A percentile compares a stretch with the other conserved stretches of the same genome.
phyloP scores from a whole-genome alignment of 208 protist genomes.

The Trypanosomatidae sp. region DNA sequence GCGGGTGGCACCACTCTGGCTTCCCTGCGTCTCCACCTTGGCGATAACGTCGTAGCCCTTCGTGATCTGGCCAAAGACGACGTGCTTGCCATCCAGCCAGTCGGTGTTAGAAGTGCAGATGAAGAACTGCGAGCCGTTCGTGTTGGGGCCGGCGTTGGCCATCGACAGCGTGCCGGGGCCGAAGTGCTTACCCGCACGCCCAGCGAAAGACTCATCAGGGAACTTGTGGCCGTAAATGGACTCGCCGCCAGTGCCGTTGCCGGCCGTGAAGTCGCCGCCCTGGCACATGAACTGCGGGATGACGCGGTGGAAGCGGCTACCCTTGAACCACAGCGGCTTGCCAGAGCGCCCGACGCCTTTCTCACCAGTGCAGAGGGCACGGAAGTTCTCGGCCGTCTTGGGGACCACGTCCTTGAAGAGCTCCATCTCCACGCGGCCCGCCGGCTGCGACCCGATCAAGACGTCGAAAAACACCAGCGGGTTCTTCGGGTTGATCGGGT shows the following conservation, averaged over 20 bases:
- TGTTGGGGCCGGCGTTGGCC: constrained; percentile 94
- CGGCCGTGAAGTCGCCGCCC: constrained; percentile 95
- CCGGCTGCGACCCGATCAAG: constrained; percentile 75
- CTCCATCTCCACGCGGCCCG: constrained; percentile 92
- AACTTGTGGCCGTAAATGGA: constrained; percentile 94
- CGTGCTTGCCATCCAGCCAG: constrained; percentile 94
- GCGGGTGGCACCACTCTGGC: constrained; percentile 65
- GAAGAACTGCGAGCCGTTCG: constrained; percentile 94
- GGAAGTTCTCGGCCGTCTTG: constrained; percentile 96
- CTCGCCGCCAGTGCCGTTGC: constrained; percentile 92
- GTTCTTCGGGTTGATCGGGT: constrained; percentile 79
- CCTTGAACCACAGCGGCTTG: constrained; percentile 96
- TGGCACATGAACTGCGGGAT: constrained; percentile 96
- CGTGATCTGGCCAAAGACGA: constrained; percentile 94
- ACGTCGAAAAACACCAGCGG: constrained; percentile 94
- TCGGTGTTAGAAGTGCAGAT: constrained; percentile 81
- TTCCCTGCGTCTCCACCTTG: constrained; percentile 75
- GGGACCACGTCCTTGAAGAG: constrained; percentile 90
- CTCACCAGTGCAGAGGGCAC: constrained; percentile 92
- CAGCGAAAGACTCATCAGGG: constrained; percentile 93
- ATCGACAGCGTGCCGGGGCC: constrained; percentile 85
- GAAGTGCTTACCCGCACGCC: constrained; percentile 72
- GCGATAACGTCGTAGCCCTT: constrained; percentile 86
- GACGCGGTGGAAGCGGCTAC: constrained; percentile 95
- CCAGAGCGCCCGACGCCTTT: constrained; percentile 82